These are phyloP conservation scores for Anaeromyces robustus DNA, from an alignment of 192 early-diverging fungal genomes.

Conservation along the genomic window DNA sequence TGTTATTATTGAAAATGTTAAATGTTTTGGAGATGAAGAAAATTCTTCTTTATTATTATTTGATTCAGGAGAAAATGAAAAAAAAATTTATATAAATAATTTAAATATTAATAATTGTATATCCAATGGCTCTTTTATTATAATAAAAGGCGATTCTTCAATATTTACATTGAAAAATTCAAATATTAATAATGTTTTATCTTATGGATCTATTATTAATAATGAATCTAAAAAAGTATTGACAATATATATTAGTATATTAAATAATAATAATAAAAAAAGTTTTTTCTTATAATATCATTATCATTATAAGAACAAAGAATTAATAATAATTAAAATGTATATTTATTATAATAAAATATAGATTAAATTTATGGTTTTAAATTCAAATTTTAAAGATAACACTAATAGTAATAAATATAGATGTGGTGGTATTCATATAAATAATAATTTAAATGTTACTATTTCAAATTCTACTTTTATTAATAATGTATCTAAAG, in stretches of 20 bases:
- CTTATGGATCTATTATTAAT: neutral
- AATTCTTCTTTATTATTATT: neutral
- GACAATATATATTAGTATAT: too few species aligned
- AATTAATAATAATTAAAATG: too few species aligned
- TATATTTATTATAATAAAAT: neutral
- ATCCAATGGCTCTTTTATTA: neutral
- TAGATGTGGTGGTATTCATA: neutral
- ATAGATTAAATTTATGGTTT: neutral
- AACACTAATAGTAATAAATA: neutral
- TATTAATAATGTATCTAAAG: neutral
- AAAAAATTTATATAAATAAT: neutral
- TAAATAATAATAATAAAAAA: too few species aligned
- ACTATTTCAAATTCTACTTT: neutral
- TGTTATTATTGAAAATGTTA: neutral
- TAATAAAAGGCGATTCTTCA: neutral
- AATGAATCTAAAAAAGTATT: neutral
- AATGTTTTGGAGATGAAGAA: neutral
- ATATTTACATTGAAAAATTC: neutral
- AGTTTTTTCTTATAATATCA: too few species aligned
- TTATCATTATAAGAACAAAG: too few species aligned
- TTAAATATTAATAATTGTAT: neutral
- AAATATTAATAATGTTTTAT: neutral
- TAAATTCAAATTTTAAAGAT: neutral
- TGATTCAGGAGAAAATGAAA: neutral
- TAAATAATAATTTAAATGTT: neutral